Conservation (phyloP, 2,329 filamentous ascomycete species). For the Aureobasidium lini region DNA sequence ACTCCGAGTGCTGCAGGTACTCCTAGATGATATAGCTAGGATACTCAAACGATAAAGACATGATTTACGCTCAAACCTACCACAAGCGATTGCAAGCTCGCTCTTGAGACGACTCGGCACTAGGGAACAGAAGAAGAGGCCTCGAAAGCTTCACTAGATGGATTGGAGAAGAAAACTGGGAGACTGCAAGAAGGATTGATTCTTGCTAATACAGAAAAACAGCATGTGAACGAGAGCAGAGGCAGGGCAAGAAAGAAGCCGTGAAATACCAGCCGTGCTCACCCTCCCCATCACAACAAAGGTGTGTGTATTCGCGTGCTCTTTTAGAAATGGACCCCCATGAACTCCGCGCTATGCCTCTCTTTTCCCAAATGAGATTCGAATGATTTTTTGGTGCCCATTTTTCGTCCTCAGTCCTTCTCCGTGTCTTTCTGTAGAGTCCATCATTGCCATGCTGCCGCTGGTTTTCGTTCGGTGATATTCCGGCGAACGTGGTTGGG, state of each 20-base stretch:
- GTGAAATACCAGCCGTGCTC: neutral
- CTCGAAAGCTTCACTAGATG: no score
- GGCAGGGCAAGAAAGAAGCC: neutral
- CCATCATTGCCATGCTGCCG: neutral
- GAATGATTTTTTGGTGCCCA: neutral
- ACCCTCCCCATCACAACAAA: no score
- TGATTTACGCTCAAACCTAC: neutral
- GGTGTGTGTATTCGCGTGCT: no score
- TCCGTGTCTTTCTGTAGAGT: neutral
- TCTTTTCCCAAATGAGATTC: neutral
- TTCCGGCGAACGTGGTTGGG: no score
- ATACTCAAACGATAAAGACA: neutral
- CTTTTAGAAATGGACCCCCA: neutral
- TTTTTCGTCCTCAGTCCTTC: neutral
- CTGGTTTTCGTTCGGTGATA: no score
- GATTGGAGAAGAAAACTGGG: no score
- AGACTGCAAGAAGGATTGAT: neutral
- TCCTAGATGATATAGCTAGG: neutral
- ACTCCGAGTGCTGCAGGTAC: constrained; percentile 1
- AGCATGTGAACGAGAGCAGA: neutral
- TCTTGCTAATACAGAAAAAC: neutral
- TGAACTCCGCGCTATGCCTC: constrained; percentile 8
- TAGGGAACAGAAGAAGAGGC: no score
- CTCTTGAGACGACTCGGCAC: no score
- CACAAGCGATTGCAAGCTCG: no score